Evolutionary conservation across 1,139 yeast genomes (phyloP).

Genomic region (Diutina scorzettiae): DNA sequence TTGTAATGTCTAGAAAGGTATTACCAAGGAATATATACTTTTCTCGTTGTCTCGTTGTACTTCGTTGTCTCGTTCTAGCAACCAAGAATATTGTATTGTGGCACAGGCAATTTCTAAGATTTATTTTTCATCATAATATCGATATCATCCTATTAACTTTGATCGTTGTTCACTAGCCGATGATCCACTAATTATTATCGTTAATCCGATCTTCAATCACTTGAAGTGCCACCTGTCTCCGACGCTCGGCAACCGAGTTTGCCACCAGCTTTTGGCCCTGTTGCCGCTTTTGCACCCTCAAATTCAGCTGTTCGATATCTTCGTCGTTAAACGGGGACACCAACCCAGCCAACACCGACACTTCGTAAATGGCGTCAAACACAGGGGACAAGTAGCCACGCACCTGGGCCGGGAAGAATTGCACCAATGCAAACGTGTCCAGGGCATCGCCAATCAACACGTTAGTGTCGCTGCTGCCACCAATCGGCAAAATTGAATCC

Average conservation of each 20-base stretch:
- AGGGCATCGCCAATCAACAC: slow-evolving; percentile 72
- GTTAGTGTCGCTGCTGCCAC: slow-evolving; percentile 15
- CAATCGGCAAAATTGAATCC: slow-evolving; percentile 29
- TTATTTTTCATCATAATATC: too few relatives aligned
- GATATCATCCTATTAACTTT: too few relatives aligned
- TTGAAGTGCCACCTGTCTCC: slow-evolving; percentile 76
- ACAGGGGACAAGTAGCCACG: slow-evolving; percentile 43
- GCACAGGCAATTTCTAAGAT: too few relatives aligned
- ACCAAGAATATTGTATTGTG: too few relatives aligned
- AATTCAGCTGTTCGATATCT: slow-evolving; percentile 61
- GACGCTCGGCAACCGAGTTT: slow-evolving; percentile 64
- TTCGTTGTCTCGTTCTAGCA: too few relatives aligned
- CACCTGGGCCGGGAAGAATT: slow-evolving; percentile 59
- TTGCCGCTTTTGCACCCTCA: slow-evolving; percentile 51
- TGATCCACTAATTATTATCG: too few relatives aligned
- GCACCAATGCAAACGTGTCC: slow-evolving; percentile 73
- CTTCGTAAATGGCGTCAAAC: slow-evolving; percentile 41
- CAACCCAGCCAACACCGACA: slow-evolving; percentile 41
- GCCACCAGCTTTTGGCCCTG: slow-evolving; percentile 32
- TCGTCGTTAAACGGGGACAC: slow-evolving; percentile 61
- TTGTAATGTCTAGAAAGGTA: too few relatives aligned
- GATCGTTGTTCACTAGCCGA: too few relatives aligned
- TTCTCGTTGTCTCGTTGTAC: too few relatives aligned
- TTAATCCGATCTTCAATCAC: slow-evolving; percentile 66
- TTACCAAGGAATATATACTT: too few relatives aligned